Conservation (phyloP, 2,329 filamentous ascomycete species). For the Graphium sp. region DNA sequence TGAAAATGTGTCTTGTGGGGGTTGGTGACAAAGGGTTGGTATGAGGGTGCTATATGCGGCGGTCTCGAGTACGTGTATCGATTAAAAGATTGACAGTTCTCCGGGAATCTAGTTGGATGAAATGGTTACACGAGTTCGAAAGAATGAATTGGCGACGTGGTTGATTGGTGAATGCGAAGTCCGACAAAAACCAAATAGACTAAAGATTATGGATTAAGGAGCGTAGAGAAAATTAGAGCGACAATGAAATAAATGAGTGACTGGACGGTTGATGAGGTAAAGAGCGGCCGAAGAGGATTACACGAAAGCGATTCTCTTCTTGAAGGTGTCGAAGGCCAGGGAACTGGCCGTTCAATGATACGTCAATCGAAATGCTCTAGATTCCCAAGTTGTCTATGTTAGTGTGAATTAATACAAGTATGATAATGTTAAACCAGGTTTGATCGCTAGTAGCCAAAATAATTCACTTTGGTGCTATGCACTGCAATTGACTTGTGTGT, state of each 20-base stretch:
- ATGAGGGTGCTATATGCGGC: slow-evolving; percentile 10
- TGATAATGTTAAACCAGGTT: neutral
- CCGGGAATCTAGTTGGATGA: slow-evolving; percentile 31
- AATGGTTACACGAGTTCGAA: slow-evolving; percentile 15
- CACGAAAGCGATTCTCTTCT: too few relatives aligned
- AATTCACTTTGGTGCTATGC: neutral
- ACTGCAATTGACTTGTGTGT: neutral
- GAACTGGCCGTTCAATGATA: too few relatives aligned
- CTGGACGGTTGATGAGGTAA: too few relatives aligned
- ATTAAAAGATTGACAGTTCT: slow-evolving; percentile 29
- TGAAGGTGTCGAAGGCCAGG: too few relatives aligned
- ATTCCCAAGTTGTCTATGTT: slow-evolving; percentile 9
- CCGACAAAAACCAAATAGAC: slow-evolving; percentile 32
- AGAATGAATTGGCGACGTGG: slow-evolving; percentile 19
- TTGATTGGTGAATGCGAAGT: slow-evolving; percentile 23
- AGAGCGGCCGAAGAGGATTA: too few relatives aligned
- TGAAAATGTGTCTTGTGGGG: slow-evolving; percentile 10
- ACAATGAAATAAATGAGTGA: neutral
- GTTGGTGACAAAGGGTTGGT: slow-evolving; percentile 6
- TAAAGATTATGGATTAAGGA: slow-evolving; percentile 42
- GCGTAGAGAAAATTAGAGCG: slow-evolving; percentile 24
- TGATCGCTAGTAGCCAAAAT: neutral
- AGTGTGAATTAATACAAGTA: slow-evolving; percentile 5
- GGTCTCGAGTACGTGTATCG: slow-evolving; percentile 6
- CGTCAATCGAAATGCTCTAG: slow-evolving; percentile 16